These are phyloP conservation scores for Periconia sp. DNA, from an alignment of 2,329 filamentous ascomycete genomes.

Conservation along the genomic window DNA sequence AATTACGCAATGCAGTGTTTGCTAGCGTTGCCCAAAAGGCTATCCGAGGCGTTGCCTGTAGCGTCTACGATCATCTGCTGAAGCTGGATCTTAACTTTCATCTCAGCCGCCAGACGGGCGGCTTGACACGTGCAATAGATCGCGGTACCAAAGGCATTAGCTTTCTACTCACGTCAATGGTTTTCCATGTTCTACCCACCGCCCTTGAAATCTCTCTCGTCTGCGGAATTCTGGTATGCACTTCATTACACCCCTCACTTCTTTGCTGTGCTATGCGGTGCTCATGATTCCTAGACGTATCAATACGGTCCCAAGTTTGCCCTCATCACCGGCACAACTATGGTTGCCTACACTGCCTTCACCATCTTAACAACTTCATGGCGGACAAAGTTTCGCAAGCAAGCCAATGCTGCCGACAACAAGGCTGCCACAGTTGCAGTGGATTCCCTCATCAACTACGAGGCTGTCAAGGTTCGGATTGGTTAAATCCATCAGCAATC, in stretches of 20 bases:
- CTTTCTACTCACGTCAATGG: constrained; percentile 95
- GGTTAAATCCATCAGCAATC: not conserved
- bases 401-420: constrained; percentile 95
- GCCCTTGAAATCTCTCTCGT: constrained; percentile 93
- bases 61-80: constrained; percentile 89
- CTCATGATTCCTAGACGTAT: constrained; percentile 63
- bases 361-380: constrained; percentile 96
- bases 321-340: constrained; percentile 83
- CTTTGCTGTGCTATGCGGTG: not conserved
- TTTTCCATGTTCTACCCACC: constrained; percentile 94
- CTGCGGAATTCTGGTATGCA: constrained; percentile 79
- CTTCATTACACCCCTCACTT: not conserved
- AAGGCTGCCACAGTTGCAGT: constrained; percentile 92
- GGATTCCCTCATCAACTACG: constrained; percentile 97
- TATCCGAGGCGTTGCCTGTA: constrained; percentile 84
- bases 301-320: constrained; percentile 94
- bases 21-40: constrained; percentile 96
- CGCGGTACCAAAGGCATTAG: constrained; percentile 98
- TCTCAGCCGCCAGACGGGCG: constrained; percentile 89
- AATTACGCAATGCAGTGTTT: constrained; percentile 93
- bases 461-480: constrained; percentile 74
- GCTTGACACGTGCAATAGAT: constrained; percentile 90
- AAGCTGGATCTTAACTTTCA: constrained; percentile 92
- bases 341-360: constrained; percentile 94
- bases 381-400: constrained; percentile 93